Conservation (phyloP, 441 rosid genomes). For the Macaranga tanarius region DNA sequence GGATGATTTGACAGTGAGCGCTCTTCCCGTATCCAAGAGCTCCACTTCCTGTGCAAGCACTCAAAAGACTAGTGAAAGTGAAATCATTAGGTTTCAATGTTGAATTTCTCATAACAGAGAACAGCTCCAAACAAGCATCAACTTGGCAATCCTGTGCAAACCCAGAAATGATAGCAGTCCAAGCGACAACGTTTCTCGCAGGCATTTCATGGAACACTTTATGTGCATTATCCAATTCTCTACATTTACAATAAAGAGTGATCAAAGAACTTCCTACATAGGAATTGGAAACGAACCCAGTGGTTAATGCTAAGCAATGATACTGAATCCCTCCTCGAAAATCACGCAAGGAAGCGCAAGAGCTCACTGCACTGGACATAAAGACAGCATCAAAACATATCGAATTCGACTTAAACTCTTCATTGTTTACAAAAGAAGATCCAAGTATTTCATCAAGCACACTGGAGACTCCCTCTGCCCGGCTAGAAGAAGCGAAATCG, state of each 20-base stretch:
- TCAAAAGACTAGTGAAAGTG: slow-evolving; percentile 65
- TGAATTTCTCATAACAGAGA: slow-evolving; percentile 52
- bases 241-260: slow-evolving; percentile 49
- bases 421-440: slow-evolving; percentile 21
- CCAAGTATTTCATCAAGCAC: slow-evolving; percentile 38
- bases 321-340: slow-evolving; percentile 50
- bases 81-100: slow-evolving; percentile 57
- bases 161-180: slow-evolving; percentile 79
- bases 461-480: slow-evolving; percentile 8
- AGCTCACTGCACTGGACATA: slow-evolving; percentile 58
- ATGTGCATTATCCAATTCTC: slow-evolving; percentile 39
- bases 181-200: slow-evolving; percentile 65
- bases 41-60: slow-evolving; percentile 69
- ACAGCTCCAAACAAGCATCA: slow-evolving; percentile 56
- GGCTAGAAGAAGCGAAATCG: too few species aligned
- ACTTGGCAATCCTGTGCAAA: slow-evolving; percentile 68
- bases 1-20: slow-evolving; percentile 54
- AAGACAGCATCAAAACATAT: slow-evolving; percentile 33
- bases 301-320: slow-evolving; percentile 53
- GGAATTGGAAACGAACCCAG: slow-evolving; percentile 54
- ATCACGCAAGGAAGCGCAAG: slow-evolving; percentile 45
- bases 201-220: slow-evolving; percentile 79
- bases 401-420: too few species aligned
- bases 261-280: slow-evolving; percentile 68
- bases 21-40: slow-evolving; percentile 54